These are phyloP conservation scores for Metarhizium humberi DNA, from an alignment of 2,329 filamentous ascomycete species.

Conservation along the genomic window DNA sequence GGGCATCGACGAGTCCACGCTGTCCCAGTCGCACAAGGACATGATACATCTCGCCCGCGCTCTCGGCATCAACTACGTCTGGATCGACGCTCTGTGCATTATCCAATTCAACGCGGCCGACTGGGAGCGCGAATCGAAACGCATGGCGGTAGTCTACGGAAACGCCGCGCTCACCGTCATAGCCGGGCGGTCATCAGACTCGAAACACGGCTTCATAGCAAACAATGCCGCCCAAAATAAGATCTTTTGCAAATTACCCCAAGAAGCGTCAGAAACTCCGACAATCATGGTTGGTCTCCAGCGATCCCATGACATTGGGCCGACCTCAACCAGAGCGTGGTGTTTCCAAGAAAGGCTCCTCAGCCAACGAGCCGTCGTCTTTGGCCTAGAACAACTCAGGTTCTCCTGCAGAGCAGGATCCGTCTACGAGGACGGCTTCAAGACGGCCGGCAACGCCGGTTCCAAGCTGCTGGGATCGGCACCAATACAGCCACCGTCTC, in stretches of 20 bases:
- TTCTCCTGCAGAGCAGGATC: neutral
- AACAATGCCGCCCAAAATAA: neutral
- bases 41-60: neutral
- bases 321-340: neutral
- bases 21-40: neutral
- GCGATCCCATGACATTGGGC: neutral
- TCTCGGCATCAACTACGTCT: neutral
- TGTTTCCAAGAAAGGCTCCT: neutral
- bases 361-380: neutral
- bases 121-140: slow-evolving; percentile 12
- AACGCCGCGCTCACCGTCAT: neutral
- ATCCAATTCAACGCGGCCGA: slow-evolving; percentile 12
- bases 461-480: neutral
- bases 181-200: neutral
- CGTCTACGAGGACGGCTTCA: neutral
- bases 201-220: neutral
- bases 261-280: neutral
- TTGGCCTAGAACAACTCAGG: neutral
- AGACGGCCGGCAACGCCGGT: neutral
- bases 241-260: neutral
- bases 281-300: neutral
- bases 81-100: slow-evolving; percentile 19
- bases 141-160: slow-evolving; percentile 7
- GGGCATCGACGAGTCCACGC: neutral
- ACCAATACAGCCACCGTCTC: neutral